Evolutionary conservation across 257 asterid genomes (phyloP).

Genomic region (Prunella vulgaris): DNA sequence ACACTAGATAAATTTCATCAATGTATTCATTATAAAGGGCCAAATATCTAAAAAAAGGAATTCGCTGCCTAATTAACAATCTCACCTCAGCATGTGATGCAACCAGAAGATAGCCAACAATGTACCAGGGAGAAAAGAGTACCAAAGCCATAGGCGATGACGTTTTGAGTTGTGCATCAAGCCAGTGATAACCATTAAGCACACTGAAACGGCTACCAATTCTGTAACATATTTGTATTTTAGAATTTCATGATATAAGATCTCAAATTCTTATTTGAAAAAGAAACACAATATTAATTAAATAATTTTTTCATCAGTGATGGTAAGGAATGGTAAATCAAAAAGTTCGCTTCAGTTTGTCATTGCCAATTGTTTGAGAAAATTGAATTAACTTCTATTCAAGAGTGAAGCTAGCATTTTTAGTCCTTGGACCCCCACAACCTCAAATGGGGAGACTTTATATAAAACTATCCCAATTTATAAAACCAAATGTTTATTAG

Average conservation of each 20-base stretch:
- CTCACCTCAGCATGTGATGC: constrained; percentile 77
- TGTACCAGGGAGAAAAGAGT: constrained; percentile 52
- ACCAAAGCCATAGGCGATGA: constrained; percentile 64
- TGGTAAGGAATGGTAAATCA: neutral
- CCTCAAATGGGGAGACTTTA: neutral
- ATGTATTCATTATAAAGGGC: no score
- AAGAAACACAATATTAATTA: neutral
- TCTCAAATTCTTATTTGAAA: neutral
- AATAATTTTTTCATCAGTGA: neutral
- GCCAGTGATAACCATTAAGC: constrained; percentile 59
- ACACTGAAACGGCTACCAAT: constrained; percentile 49
- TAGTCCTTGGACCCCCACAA: neutral
- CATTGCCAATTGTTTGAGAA: neutral
- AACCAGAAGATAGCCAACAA: constrained; percentile 73
- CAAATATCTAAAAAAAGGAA: neutral
- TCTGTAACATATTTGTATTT: constrained; percentile 42
- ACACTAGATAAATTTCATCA: neutral
- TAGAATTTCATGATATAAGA: constrained; percentile 3
- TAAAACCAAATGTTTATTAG: neutral
- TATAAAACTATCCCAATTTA: neutral
- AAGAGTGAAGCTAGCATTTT: neutral
- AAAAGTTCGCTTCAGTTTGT: constrained; percentile 2
- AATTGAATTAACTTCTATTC: constrained; percentile 6
- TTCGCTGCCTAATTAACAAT: constrained; percentile 1
- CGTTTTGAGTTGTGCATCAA: constrained; percentile 49